Percentiles rank a stretch among this genome's conserved stretches.
Conservation (phyloP, 2,329 filamentous ascomycete genomes). For the Karstenula rhodostoma region DNA sequence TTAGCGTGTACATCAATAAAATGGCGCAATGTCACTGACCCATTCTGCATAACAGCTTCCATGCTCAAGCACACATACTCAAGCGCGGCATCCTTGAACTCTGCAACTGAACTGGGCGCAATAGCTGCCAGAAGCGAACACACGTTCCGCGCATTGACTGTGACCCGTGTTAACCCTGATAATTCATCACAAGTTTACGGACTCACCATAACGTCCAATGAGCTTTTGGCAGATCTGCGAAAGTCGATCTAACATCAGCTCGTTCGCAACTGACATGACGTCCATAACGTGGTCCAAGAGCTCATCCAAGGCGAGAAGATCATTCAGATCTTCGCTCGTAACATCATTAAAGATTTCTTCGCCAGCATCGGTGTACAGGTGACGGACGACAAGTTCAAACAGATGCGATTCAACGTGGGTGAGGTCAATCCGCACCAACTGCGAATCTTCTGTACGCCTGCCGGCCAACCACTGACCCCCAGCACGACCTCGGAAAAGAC, state of each 20-base stretch:
- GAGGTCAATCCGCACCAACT: constrained; percentile 76
- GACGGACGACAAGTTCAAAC: constrained; percentile 80
- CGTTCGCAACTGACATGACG: constrained; percentile 88
- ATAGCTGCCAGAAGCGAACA: constrained; percentile 86
- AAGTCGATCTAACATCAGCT: constrained; percentile 91
- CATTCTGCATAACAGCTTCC: constrained; percentile 90
- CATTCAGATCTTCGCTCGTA: constrained; percentile 64
- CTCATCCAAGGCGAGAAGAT: constrained; percentile 68
- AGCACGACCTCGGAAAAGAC: constrained; percentile 87
- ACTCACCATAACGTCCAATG: constrained; percentile 77
- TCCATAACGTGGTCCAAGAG: constrained; percentile 91
- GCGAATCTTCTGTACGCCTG: constrained; percentile 63
- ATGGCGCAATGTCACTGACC: constrained; percentile 52
- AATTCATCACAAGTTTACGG: constrained; percentile 11
- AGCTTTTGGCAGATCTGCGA: constrained; percentile 88
- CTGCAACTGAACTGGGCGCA: constrained; percentile 79
- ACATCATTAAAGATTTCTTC: constrained; percentile 83
- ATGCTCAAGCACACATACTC: constrained; percentile 93
- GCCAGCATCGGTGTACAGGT: constrained; percentile 85
- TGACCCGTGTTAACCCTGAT: constrained; percentile 24
- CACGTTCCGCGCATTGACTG: constrained; percentile 71
- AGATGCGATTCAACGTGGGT: constrained; percentile 77
- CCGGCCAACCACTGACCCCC: constrained; percentile 82
- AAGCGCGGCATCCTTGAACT: constrained; percentile 87
- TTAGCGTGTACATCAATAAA: constrained; percentile 20